phyloP scores from a whole-genome alignment of 2,329 filamentous ascomycete genomes.

The Simplicillium aogashimaense region DNA sequence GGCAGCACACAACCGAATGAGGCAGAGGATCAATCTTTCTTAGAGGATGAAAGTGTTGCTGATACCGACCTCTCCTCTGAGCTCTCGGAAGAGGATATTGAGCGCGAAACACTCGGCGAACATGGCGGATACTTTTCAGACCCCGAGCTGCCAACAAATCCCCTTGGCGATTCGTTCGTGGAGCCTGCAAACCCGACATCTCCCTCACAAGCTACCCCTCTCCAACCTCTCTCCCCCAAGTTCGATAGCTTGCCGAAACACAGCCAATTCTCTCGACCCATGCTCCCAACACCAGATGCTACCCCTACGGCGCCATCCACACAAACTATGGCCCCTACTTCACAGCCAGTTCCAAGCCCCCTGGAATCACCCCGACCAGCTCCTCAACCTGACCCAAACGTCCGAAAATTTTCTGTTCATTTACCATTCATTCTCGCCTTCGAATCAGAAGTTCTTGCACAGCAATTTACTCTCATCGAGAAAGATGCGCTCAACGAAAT shows the following conservation, averaged over 20 bases:
- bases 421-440: slow-evolving; percentile 75
- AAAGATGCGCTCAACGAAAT: slow-evolving; percentile 80
- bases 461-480: slow-evolving; percentile 78
- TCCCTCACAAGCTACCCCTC: slow-evolving; percentile 4
- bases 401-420: slow-evolving; percentile 43
- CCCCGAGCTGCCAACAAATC: slow-evolving; percentile 21
- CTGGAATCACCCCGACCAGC: slow-evolving; percentile 23
- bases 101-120: slow-evolving; percentile 5
- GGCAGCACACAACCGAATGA: slow-evolving; percentile 20
- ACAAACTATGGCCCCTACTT: slow-evolving; percentile 9
- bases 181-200: slow-evolving; percentile 3
- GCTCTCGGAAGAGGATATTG: slow-evolving; percentile 41
- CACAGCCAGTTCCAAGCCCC: background rate
- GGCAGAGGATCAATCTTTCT: slow-evolving; percentile 30
- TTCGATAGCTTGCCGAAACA: background rate
- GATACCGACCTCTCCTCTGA: slow-evolving; percentile 55
- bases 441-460: slow-evolving; percentile 67
- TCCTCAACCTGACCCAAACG: slow-evolving; percentile 17
- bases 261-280: slow-evolving; percentile 21
- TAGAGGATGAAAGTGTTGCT: slow-evolving; percentile 40
- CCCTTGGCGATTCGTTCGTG: slow-evolving; percentile 16
- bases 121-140: slow-evolving; percentile 8
- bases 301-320: slow-evolving; percentile 32
- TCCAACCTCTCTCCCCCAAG: slow-evolving; percentile 1
- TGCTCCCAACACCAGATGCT: slow-evolving; percentile 39